Conservation (phyloP, 2,329 filamentous ascomycete species). For the Aspergillus carbonarius region DNA sequence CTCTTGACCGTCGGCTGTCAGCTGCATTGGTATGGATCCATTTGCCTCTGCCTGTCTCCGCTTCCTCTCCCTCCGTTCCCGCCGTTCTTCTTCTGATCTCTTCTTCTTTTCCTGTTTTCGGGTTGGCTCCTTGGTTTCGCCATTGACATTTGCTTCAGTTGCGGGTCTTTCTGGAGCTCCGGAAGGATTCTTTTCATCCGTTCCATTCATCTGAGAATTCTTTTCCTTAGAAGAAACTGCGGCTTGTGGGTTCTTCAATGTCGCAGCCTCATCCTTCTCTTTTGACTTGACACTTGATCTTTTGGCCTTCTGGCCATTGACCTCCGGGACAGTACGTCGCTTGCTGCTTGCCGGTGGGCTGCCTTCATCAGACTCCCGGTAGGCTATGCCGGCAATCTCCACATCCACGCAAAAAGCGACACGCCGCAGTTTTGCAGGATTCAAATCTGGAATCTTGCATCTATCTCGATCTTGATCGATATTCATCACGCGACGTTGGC, state of each 20-base stretch:
- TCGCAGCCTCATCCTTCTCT: slow-evolving; percentile 70
- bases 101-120: slow-evolving; percentile 97
- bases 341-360: slow-evolving; percentile 35
- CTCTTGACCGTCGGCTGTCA: slow-evolving; percentile 68
- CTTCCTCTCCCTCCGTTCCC: slow-evolving; percentile 87
- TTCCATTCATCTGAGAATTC: slow-evolving; percentile 28
- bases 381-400: slow-evolving; percentile 86
- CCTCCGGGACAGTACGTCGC: slow-evolving; percentile 25
- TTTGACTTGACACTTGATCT: slow-evolving; percentile 58
- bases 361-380: slow-evolving; percentile 65
- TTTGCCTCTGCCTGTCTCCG: slow-evolving; percentile 82
- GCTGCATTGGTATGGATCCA: slow-evolving; percentile 79
- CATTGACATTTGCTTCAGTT: slow-evolving; percentile 31
- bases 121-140: slow-evolving; percentile 46
- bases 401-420: slow-evolving; percentile 97
- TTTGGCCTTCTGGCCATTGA: slow-evolving; percentile 31
- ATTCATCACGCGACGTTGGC: slow-evolving; percentile 80
- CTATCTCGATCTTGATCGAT: slow-evolving; percentile 76
- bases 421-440: slow-evolving; percentile 75
- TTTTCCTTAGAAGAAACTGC: slow-evolving; percentile 59
- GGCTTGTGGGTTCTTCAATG: slow-evolving; percentile 65
- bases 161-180: slow-evolving; percentile 14
- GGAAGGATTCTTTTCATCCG: slow-evolving; percentile 10
- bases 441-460: slow-evolving; percentile 75
- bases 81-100: slow-evolving; percentile 86